Conservation (phyloP, 805 yeast genomes). For the Kuraishia hungarica region DNA sequence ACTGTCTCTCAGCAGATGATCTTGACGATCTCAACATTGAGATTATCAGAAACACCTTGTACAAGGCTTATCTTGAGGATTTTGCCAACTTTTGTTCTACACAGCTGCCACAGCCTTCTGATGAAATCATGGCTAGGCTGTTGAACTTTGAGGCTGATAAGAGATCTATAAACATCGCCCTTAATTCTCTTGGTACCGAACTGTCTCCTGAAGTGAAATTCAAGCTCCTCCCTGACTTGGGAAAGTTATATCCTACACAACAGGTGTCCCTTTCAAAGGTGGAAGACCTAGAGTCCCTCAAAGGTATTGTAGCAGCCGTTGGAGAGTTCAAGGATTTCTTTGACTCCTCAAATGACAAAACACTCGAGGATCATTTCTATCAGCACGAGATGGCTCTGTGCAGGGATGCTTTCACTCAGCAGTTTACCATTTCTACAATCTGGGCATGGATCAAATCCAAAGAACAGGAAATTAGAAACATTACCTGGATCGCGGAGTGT, state of each 20-base stretch:
- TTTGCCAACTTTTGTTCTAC: conserved; percentile 57
- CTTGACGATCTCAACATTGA: conserved; percentile 94
- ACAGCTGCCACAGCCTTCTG: conserved; percentile 66
- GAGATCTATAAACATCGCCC: conserved; percentile 82
- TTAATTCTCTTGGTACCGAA: conserved; percentile 83
- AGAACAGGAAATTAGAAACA: conserved; percentile 94
- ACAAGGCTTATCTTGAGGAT: conserved; percentile 89
- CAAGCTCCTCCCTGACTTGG: conserved; percentile 71
- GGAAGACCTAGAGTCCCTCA: conserved; percentile 82
- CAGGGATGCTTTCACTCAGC: conserved; percentile 92
- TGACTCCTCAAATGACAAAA: conserved; percentile 40
- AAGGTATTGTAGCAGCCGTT: conserved; percentile 50
- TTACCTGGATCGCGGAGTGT: conserved; percentile 99
- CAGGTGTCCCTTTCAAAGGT: conserved; percentile 60
- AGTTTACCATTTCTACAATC: conserved; percentile 79
- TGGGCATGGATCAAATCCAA: conserved; percentile 97
- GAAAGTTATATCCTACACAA: conserved; percentile 68
- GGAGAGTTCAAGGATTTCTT: conserved; percentile 59
- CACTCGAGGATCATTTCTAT: conserved; percentile 91
- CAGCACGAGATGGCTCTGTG: conserved; percentile 87
- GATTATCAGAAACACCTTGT: conserved; percentile 82
- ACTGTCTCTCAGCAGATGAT: conserved; percentile 79
- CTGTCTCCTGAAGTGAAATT: conserved; percentile 65
- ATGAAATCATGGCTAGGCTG: conserved; percentile 70
- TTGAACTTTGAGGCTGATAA: conserved; percentile 92